Evolutionary conservation across 306 rosid species (phyloP), one percentile per base, ranked within the genome.

Genomic region (Abrus pulchellus): DNA sequence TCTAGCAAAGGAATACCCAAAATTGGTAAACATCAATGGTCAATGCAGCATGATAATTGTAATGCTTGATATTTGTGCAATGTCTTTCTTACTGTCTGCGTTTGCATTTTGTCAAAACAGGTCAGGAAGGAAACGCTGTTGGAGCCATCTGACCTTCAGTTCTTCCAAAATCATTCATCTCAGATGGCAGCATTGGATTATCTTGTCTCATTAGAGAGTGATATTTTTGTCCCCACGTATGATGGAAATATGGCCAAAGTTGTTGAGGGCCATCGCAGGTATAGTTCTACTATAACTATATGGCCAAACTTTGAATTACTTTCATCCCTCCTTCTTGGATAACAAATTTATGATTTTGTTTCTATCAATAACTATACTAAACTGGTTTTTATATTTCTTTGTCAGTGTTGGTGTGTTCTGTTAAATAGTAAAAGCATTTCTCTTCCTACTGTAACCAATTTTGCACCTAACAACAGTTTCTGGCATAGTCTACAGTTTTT

Each of bases 221-320:
- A 95, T 86, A 93, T 93, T 60, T 95, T 95, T 81, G 93, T 95
- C 81, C 99, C 99, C 72, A 95, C 99, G 0, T 95, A 91, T 82
- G 99, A 95, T 47, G 99, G 99, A 85, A 95, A 95, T 86, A 95
- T 95, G 99, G 99, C 99, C 75, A 95, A 93, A 87, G 99, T 95
- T 9, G 99, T 95, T 61, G 99, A 92, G 85, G 99, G 99, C 77
- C 98, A 95, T 76, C 99, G 99, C 87, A 91, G 99, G 99, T 95
- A 91, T 82, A 61, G 47, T 69, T 78, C 63, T 40, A 44, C 69
- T 63, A 5, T 30, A 30, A 69, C 20, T 20, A 20, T 20, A 20
- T 20, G 20, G 20, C 20, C 20, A 20, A 20, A 20, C 20, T 20
- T 20, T 20, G 20, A 20, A 36, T 29, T 40, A 11, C 78, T 60